Conservation (phyloP, 2,329 filamentous ascomycete species). For the Biscogniauxia mediterranea region DNA sequence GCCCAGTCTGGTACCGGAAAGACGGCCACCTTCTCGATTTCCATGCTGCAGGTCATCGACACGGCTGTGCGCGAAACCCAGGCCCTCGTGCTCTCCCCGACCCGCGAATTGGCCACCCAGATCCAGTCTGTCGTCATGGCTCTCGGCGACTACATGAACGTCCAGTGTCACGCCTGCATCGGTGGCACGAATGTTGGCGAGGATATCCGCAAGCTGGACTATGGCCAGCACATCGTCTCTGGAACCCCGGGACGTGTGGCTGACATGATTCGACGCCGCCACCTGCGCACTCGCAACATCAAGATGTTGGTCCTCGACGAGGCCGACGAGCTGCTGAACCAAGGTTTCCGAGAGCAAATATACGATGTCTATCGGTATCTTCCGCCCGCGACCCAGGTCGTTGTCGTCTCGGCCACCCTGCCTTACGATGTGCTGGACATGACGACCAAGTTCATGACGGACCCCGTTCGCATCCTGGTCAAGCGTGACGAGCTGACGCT, state of each 20-base stretch:
- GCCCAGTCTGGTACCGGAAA: constrained; percentile 97
- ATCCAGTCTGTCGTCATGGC: constrained; percentile 99
- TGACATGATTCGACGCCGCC: constrained; percentile 60
- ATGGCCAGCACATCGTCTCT: constrained; percentile 96
- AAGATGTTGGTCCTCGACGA: constrained; percentile 64
- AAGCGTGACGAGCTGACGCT: constrained; percentile 98
- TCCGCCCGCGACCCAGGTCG: constrained; percentile 95
- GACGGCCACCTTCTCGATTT: constrained; percentile 94
- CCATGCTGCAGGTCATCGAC: constrained; percentile 93
- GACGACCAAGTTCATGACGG: constrained; percentile 99
- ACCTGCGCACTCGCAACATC: constrained; percentile 59
- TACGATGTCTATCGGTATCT: constrained; percentile 98
- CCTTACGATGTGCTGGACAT: constrained; percentile 98
- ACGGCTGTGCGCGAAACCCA: constrained; percentile 90
- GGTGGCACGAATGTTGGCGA: constrained; percentile 97
- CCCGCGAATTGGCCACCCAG: constrained; percentile 93
- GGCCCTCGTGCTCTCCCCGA: constrained; percentile 92
- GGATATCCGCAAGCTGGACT: constrained; percentile 95
- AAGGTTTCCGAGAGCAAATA: constrained; percentile 96
- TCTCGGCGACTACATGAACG: constrained; percentile 99
- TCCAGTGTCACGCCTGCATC: constrained; percentile 98
- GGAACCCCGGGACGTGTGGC: constrained; percentile 93
- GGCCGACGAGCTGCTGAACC: constrained; percentile 71
- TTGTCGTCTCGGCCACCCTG: constrained; percentile 93
- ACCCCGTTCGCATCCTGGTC: constrained; percentile 92